Conservation (phyloP, 352 stramenopile species). For the Pythium angustatum region DNA sequence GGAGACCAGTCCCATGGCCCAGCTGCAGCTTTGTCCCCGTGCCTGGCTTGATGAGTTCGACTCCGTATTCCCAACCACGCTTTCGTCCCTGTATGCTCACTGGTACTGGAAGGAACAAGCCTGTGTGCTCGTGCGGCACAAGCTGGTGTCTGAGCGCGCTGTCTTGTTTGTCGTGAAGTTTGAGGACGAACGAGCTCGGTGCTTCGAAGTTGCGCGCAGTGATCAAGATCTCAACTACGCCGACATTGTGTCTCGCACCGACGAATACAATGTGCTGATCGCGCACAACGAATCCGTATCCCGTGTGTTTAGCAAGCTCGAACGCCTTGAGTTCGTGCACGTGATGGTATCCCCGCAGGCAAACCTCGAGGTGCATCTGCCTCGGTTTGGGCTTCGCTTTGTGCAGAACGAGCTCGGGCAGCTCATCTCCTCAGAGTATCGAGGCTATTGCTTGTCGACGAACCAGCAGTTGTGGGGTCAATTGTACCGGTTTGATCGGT, state of each 20-base stretch:
- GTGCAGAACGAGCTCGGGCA: not conserved
- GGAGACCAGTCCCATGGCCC: not conserved
- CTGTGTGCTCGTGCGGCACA: conserved; percentile 6
- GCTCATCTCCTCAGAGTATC: conserved; percentile 1
- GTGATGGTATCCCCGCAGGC: not conserved
- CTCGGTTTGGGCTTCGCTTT: conserved; percentile 7
- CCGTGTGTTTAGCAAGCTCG: conserved; percentile 1
- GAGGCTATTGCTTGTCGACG: not conserved
- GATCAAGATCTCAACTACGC: not conserved
- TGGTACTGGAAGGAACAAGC: conserved; percentile 9
- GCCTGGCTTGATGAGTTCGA: not conserved
- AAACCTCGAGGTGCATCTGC: conserved; percentile 5
- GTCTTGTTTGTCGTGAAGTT: not conserved
- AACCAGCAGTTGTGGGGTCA: not conserved
- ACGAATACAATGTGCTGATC: conserved; percentile 4
- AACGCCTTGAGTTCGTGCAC: not conserved
- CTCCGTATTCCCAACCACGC: not conserved
- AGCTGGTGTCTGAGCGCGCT: not conserved
- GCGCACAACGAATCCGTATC: not conserved
- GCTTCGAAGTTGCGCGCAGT: conserved; percentile 6
- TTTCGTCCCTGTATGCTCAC: not conserved
- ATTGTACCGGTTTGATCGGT: conserved; percentile 6
- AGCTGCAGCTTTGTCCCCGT: not conserved
- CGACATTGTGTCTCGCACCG: not conserved
- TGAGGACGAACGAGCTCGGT: not conserved